Evolutionary conservation across 2,329 filamentous ascomycete genomes (phyloP), one percentile per base, ranked within the genome.

Genomic region (Ophiostoma sp.): DNA sequence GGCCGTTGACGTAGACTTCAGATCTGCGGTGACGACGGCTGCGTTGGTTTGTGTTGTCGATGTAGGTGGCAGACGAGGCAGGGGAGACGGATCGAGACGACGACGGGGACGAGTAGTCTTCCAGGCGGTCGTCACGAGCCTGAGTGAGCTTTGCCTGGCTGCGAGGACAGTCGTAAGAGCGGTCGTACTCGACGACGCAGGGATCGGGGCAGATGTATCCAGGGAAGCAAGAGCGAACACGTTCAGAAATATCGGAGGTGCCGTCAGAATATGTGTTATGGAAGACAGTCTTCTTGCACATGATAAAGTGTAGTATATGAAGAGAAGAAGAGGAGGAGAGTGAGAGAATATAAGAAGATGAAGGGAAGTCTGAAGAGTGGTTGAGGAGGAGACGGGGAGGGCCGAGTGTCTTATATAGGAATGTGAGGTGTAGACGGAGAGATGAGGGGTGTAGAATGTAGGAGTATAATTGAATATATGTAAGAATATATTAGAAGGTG

Each of bases 261-360:
- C 76, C 77, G 72, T 78, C 77, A 71, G 73, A 66, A 73, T 78
- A 79, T 70, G 73, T 75, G 75, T 78, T 77, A 76, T 77, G 75
- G 75, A 74, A 78, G 70, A 78, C 74, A 67, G 75, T 76, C 72
- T 76, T 76, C 75, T 76, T 73, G 62, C 78, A 79, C 78, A 79
- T 79, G 20, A 73, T 77, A 75, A 52, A 73, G 72, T 72, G 60
- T 72, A 65, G 15, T 15, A 31, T 54, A 23, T 27, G 27, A 62
- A 67, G 44, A 69, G 1, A 52, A 15, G 23, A n/a, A 54, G 33
- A 65, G 7, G 60, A 64, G 23, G 60, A 64, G 8, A 4, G 2
- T 8, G 13, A 23, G 33, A 36, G 17, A 8, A 36, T n/a, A 23
- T 64, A 36, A 10, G 15, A n/a, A 65, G 36, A 66, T 31, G 57